phyloP scores from a whole-genome alignment of 2,329 filamentous ascomycete species.

The Mariannaea sp. region DNA sequence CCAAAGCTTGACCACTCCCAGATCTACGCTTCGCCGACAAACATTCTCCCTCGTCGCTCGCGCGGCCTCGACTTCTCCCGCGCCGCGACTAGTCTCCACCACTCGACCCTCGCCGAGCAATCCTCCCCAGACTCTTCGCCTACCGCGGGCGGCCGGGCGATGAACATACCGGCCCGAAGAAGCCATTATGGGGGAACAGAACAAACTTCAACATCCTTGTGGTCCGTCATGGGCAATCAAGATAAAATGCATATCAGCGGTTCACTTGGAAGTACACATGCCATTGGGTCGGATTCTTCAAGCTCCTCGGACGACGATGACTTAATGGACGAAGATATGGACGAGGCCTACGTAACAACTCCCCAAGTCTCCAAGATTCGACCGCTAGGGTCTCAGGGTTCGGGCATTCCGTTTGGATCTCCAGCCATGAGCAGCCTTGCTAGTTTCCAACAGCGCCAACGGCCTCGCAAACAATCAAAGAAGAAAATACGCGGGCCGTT shows the following conservation, averaged over 20 bases:
- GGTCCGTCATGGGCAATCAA: slow-evolving; percentile 71
- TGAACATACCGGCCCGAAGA: slow-evolving; percentile 64
- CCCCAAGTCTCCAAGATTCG: slow-evolving; percentile 72
- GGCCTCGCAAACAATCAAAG: slow-evolving; percentile 70
- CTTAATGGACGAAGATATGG: slow-evolving; percentile 73
- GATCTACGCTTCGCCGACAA: slow-evolving; percentile 84
- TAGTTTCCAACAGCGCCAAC: slow-evolving; percentile 80
- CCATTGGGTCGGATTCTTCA: slow-evolving; percentile 76
- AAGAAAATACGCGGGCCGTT: slow-evolving; percentile 57
- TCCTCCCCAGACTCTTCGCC: slow-evolving; percentile 91
- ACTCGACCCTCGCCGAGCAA: slow-evolving; percentile 88
- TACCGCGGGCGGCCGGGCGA: slow-evolving; percentile 70
- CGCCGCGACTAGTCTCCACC: slow-evolving; percentile 91
- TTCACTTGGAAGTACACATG: slow-evolving; percentile 76
- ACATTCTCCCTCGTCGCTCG: slow-evolving; percentile 85
- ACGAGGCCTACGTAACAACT: slow-evolving; percentile 81
- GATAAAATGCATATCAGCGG: slow-evolving; percentile 77
- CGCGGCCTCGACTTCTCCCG: slow-evolving; percentile 91
- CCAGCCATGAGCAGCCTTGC: slow-evolving; percentile 76
- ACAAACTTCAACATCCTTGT: slow-evolving; percentile 73
- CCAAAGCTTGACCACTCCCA: slow-evolving; percentile 85
- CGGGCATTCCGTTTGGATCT: slow-evolving; percentile 66
- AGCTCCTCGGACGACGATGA: slow-evolving; percentile 74
- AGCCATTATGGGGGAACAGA: slow-evolving; percentile 56
- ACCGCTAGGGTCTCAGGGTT: slow-evolving; percentile 53